phyloP scores from a whole-genome alignment of 2,329 filamentous ascomycete genomes.

The Fusarium neocosmosporiellum region DNA sequence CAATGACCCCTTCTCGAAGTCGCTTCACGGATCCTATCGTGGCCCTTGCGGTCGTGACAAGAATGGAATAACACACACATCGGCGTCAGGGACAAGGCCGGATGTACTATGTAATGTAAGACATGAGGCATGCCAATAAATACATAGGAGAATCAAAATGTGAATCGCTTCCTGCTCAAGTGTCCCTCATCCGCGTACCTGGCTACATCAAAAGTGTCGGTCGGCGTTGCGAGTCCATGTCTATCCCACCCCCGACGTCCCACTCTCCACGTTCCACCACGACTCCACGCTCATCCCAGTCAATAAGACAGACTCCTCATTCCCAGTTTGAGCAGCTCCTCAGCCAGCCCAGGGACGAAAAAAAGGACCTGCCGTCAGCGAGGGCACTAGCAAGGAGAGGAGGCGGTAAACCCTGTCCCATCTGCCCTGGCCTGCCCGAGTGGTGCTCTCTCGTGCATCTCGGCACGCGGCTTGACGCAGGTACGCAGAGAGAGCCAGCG shows the following conservation, averaged over 20 bases:
- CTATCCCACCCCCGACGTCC: constrained; percentile 26
- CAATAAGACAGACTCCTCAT: constrained; percentile 24
- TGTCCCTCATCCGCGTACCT: not conserved
- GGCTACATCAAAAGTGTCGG: constrained; percentile 27
- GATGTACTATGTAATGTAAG: not conserved
- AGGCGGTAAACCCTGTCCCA: not conserved
- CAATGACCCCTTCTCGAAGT: constrained; percentile 25
- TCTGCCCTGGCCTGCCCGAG: not conserved
- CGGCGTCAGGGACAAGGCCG: constrained; percentile 4
- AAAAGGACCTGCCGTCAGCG: constrained; percentile 26
- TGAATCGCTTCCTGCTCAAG: too few relatives aligned
- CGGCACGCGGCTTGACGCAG: constrained; percentile 26
- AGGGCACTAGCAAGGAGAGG: not conserved
- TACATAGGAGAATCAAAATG: constrained; percentile 5
- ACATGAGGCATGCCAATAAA: not conserved
- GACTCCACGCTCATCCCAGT: constrained; percentile 39
- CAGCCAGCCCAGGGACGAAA: constrained; percentile 2
- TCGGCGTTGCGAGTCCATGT: constrained; percentile 13
- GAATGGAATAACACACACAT: constrained; percentile 14
- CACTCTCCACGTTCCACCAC: constrained; percentile 38
- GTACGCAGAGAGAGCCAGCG: constrained; percentile 26
- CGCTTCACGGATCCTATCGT: constrained; percentile 25
- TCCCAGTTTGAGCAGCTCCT: constrained; percentile 4
- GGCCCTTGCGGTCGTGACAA: constrained; percentile 18
- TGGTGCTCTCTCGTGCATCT: constrained; percentile 17